These are phyloP conservation scores for Fusarium euwallaceae DNA, from an alignment of 2,329 filamentous ascomycete genomes.

Conservation along the genomic window DNA sequence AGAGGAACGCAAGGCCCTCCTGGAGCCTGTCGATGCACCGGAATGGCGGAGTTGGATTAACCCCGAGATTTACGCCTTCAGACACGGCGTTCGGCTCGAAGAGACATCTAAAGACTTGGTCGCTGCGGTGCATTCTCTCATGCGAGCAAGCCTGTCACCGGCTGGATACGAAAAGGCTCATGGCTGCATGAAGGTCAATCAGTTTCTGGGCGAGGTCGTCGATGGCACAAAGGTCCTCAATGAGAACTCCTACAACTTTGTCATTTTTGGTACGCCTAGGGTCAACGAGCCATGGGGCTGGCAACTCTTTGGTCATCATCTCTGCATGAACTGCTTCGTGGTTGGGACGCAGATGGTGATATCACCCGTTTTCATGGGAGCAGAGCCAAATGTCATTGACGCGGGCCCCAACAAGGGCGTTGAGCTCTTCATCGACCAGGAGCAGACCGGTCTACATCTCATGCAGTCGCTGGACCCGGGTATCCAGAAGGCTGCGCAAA, in stretches of 20 bases:
- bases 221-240: constrained; percentile 73
- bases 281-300: constrained; percentile 75
- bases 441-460: constrained; percentile 70
- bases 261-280: constrained; percentile 74
- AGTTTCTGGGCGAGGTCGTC: constrained; percentile 78
- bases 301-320: constrained; percentile 81
- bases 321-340: constrained; percentile 79
- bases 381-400: constrained; percentile 82
- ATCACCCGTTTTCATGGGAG: constrained; percentile 81
- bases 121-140: constrained; percentile 65
- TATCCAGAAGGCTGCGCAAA: constrained; percentile 9
- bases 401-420: constrained; percentile 71
- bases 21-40: constrained; percentile 73
- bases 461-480: constrained; percentile 68
- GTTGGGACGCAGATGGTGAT: constrained; percentile 73
- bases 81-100: constrained; percentile 77
- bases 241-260: constrained; percentile 80
- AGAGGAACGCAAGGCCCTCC: constrained; percentile 60
- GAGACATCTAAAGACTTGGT: constrained; percentile 61
- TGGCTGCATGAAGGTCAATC: constrained; percentile 78
- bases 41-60: constrained; percentile 79
- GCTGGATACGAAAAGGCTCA: constrained; percentile 78
- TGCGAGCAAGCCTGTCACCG: constrained; percentile 71
- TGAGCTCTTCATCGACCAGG: constrained; percentile 74
- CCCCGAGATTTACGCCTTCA: constrained; percentile 76